Base-by-base conservation (phyloP, 2,329 filamentous ascomycete species). In the Cylindrodendrum hubeiense region DNA sequence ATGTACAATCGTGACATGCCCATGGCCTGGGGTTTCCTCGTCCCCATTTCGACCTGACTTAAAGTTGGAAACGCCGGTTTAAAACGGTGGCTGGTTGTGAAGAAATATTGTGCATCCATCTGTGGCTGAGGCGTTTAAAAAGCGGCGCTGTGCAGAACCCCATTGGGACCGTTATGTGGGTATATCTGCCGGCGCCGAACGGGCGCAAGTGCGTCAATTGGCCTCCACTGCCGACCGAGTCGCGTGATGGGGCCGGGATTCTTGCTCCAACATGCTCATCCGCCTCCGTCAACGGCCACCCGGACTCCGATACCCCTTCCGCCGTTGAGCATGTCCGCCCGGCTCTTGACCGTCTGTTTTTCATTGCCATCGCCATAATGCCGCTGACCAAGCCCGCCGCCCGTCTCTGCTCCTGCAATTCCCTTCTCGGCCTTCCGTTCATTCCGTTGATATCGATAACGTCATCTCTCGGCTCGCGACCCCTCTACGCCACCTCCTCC, bases 211-310 rank as follows among this genome's bases (percentile, higher is more conserved):
- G 59, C 71, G 58, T 56, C 67, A 56, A 68, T 70, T 71, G 24
- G 24, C 28, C n/a, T 49, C 46, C 46, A 30, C 26, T 33, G 47
- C 28, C 47, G 47, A 21, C 7, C 3, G 37, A 55, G 41, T 49
- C 50, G 50, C 50, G 43, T 51, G 53, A 56, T 43, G 60, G 43
- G 28, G 47, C 43, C 41, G 58, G 58, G 19, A 33, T 64, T 71
- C 53, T 28, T 73, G 64, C 71, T 73, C 68, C 59, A 70, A 70
- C 71, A 66, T 73, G 71, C 71, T 74, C 71, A 67, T 33, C 50
- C 24, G 26, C 13, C 37, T 30, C 39, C 43, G 13, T 9, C 22
- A 51, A 39, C 15, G 34, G 43, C 43, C 22, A 21, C 53, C 50
- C 50, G 51, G 60, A 73, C 67, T 67, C 17, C 60, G 47, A 65